Percentiles rank a stretch among this genome's conserved stretches.
phyloP scores from a whole-genome alignment of 2,329 filamentous ascomycete species.

The Claviceps monticola region DNA sequence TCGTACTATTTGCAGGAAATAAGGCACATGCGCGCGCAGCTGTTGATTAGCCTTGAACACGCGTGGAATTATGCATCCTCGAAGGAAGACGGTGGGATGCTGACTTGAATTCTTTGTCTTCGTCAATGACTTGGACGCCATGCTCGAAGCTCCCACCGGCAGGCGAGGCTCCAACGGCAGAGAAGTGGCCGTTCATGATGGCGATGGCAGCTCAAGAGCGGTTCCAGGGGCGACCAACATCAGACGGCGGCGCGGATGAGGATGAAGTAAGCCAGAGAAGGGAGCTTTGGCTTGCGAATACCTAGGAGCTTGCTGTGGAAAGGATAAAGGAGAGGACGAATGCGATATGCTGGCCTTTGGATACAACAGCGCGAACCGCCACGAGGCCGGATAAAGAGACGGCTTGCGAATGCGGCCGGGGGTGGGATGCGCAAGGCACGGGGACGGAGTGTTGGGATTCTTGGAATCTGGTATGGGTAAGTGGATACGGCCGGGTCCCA shows the following conservation, averaged over 20 bases:
- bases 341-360: no score
- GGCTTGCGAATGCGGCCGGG: background rate
- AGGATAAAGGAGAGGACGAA: no score
- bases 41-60: background rate
- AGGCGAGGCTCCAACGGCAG: constrained; percentile 53
- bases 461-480: background rate
- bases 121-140: constrained; percentile 90
- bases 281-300: background rate
- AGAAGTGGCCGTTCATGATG: constrained; percentile 69
- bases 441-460: background rate
- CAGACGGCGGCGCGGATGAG: background rate
- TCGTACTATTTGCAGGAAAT: constrained; percentile 36
- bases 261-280: background rate
- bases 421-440: background rate
- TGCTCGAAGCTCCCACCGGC: constrained; percentile 63
- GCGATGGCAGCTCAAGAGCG: constrained; percentile 6
- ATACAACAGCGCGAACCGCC: background rate
- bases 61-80: background rate
- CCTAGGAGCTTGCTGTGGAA: background rate
- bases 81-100: constrained; percentile 16
- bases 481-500: background rate
- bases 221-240: constrained; percentile 1
- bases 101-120: constrained; percentile 91
- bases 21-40: constrained; percentile 1
- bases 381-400: background rate